These are phyloP conservation scores for Neopestalotiopsis clavispora DNA, from an alignment of 2,329 filamentous ascomycete genomes.

Conservation along the genomic window DNA sequence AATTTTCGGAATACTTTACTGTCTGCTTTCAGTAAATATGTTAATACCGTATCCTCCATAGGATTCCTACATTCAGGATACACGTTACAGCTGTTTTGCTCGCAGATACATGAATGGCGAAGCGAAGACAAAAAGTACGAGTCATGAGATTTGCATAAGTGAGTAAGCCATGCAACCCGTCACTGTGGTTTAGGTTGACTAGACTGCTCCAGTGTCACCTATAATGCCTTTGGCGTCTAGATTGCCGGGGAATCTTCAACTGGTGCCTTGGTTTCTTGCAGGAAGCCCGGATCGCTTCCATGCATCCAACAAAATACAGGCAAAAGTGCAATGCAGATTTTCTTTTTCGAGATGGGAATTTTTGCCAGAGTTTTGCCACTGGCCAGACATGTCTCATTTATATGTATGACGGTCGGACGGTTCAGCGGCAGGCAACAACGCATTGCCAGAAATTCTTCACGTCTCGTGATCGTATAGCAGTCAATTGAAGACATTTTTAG, in stretches of 20 bases:
- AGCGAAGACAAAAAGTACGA: neutral
- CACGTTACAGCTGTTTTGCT: too few relatives aligned
- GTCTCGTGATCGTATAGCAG: neutral
- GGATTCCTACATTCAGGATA: too few relatives aligned
- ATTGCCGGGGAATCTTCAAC: neutral
- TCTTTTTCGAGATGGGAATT: neutral
- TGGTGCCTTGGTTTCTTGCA: neutral
- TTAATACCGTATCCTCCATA: too few relatives aligned
- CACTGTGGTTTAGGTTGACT: neutral
- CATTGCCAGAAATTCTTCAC: neutral
- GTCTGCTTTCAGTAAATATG: too few relatives aligned
- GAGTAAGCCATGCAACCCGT: neutral
- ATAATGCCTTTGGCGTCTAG: conserved; percentile 1
- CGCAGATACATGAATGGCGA: too few relatives aligned
- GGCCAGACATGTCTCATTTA: neutral
- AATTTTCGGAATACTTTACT: too few relatives aligned
- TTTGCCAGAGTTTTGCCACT: neutral
- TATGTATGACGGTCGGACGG: neutral
- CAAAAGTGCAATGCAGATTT: neutral
- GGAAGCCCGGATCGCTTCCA: neutral
- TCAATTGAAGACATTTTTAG: neutral
- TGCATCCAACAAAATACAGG: neutral
- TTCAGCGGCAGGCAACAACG: neutral
- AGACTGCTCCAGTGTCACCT: neutral
- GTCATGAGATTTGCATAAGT: neutral